phyloP scores from a whole-genome alignment of 805 yeast genomes.

The Ogataea saltuana region DNA sequence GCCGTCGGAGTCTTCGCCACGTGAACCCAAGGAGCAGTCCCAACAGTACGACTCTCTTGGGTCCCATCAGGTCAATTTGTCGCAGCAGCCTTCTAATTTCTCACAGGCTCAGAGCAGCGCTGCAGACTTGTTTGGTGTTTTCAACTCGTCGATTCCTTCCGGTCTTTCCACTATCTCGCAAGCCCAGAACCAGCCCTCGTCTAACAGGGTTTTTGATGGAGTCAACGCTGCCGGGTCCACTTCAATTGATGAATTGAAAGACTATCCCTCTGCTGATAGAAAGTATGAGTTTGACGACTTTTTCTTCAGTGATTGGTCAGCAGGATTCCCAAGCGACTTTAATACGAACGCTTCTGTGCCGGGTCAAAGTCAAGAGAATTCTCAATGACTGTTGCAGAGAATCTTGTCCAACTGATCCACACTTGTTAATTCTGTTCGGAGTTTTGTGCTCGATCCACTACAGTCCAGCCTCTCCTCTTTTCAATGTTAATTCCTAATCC shows the following conservation, averaged over 20 bases:
- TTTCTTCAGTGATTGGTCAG: conserved; percentile 31
- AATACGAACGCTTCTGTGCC: conserved; percentile 9
- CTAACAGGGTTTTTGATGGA: conserved; percentile 34
- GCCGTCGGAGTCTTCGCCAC: too few relatives aligned
- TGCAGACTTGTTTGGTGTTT: conserved; percentile 20
- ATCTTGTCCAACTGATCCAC: too few relatives aligned
- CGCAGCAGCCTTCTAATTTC: too few relatives aligned
- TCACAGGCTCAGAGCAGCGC: conserved; percentile 2
- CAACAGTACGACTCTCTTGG: too few relatives aligned
- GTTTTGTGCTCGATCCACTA: too few relatives aligned
- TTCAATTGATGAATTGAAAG: conserved; percentile 13
- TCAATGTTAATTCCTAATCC: too few relatives aligned
- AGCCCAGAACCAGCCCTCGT: conserved; percentile 24
- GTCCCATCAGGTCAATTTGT: too few relatives aligned
- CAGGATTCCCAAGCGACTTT: conserved; percentile 24
- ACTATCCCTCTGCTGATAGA: conserved; percentile 16
- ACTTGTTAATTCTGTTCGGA: too few relatives aligned
- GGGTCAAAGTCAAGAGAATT: background rate
- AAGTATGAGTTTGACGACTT: conserved; percentile 31
- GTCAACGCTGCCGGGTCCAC: conserved; percentile 28
- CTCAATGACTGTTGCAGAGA: too few relatives aligned
- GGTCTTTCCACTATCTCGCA: conserved; percentile 35
- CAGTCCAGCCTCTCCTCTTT: too few relatives aligned
- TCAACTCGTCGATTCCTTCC: conserved; percentile 30
- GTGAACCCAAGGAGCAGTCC: too few relatives aligned